Evolutionary conservation across 164 flowering plant genomes (phyloP).

Genomic region (Chimonanthus salicifolius): DNA sequence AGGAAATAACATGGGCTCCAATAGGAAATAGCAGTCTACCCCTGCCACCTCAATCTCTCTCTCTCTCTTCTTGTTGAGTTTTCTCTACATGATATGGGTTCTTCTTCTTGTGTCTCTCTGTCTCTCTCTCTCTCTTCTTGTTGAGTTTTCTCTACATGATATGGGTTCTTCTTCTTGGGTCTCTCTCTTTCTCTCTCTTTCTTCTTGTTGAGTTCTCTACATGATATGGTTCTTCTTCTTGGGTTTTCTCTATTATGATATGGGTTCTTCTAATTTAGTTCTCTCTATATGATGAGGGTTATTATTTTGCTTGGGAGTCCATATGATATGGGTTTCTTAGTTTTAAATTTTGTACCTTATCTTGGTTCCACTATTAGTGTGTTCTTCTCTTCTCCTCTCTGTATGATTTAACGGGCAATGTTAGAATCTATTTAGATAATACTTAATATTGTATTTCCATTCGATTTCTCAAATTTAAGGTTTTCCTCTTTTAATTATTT

Average conservation of each 20-base stretch:
- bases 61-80: background rate
- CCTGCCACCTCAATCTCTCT: background rate
- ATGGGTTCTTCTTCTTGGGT: background rate
- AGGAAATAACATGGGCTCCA: background rate
- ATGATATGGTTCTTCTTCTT: background rate
- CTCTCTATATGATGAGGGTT: background rate
- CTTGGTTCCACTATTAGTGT: no score
- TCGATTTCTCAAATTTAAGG: no score
- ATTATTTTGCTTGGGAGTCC: background rate
- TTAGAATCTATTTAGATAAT: no score
- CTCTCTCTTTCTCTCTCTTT: no score
- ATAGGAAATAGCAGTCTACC: no score
- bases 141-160: background rate
- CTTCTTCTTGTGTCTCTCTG: background rate
- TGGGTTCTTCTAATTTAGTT: background rate
- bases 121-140: background rate
- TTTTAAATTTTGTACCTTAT: no score
- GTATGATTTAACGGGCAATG: no score
- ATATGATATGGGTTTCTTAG: no score
- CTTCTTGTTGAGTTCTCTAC: background rate
- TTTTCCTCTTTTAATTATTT: no score
- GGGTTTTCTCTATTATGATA: background rate
- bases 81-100: background rate
- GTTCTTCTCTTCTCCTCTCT: no score
- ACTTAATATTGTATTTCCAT: no score